These are phyloP conservation scores for Monosporozyma solicola DNA, from an alignment of 805 yeast genomes.

Conservation along the genomic window DNA sequence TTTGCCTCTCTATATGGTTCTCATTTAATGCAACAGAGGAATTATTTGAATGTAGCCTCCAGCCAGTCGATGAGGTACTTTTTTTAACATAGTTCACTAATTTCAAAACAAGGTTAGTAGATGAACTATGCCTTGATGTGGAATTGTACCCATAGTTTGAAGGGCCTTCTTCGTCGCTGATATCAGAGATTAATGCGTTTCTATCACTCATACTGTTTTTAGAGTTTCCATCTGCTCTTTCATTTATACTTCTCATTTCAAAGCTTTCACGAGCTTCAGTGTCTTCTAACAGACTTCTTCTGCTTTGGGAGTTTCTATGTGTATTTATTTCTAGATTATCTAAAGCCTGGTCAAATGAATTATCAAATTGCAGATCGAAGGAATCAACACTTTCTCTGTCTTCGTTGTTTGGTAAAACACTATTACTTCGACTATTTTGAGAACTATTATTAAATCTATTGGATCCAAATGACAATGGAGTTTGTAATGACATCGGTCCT, in stretches of 20 bases:
- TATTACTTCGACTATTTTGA: constrained; percentile 1
- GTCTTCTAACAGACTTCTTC: constrained; percentile 2
- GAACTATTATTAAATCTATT: constrained; percentile 6
- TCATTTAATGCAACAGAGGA: constrained; percentile 14
- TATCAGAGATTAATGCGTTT: constrained; percentile 11
- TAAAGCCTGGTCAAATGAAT: constrained; percentile 52
- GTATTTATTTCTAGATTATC: constrained; percentile 37
- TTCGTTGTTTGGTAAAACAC: not conserved
- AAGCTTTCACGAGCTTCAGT: constrained; percentile 17
- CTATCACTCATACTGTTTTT: constrained; percentile 17
- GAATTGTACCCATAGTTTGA: not conserved
- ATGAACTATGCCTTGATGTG: constrained; percentile 1
- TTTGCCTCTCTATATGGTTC: constrained; percentile 32
- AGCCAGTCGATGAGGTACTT: constrained; percentile 1
- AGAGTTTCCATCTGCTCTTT: constrained; percentile 1
- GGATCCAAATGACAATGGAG: constrained; percentile 13
- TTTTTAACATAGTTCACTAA: not conserved
- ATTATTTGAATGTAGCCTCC: constrained; percentile 5
- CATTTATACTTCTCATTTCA: constrained; percentile 23
- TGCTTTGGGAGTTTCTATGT: constrained; percentile 3
- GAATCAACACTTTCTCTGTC: constrained; percentile 32
- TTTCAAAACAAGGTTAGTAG: constrained; percentile 1
- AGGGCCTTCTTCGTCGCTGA: not conserved
- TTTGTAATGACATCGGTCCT: constrained; percentile 18
- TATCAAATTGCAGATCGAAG: constrained; percentile 56